A percentile compares a stretch with the other conserved stretches of the same genome.
phyloP scores from a whole-genome alignment of 192 early-diverging fungal genomes.

The Linnemannia zychae region DNA sequence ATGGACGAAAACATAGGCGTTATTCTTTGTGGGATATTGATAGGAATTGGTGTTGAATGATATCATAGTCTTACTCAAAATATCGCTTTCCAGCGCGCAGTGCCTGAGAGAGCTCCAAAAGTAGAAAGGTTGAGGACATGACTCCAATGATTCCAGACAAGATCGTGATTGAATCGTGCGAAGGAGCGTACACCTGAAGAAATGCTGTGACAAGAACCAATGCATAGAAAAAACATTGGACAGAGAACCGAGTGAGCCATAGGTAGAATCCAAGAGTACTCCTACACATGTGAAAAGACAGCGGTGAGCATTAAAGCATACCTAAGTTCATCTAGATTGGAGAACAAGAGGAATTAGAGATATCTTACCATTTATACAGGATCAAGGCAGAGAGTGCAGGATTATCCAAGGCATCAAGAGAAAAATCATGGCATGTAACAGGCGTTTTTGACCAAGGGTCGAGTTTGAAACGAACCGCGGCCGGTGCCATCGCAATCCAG shows the following conservation, averaged over 20 bases:
- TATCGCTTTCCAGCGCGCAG: not conserved
- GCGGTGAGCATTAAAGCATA: not conserved
- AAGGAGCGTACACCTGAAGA: not conserved
- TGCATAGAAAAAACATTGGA: not conserved
- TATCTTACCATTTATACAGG: not conserved
- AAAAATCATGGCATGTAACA: not conserved
- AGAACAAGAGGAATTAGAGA: too few relatives aligned
- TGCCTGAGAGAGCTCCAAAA: constrained; percentile 6
- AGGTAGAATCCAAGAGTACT: not conserved
- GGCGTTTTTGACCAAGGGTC: not conserved
- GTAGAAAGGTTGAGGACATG: not conserved
- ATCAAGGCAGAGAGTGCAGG: constrained; percentile 1
- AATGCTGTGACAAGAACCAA: not conserved
- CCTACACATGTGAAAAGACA: not conserved
- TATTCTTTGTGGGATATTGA: not conserved
- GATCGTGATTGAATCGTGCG: not conserved
- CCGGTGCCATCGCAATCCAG: not conserved
- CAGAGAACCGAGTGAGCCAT: not conserved
- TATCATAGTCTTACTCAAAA: not conserved
- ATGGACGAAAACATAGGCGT: not conserved
- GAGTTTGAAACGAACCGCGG: not conserved
- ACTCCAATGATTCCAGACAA: not conserved
- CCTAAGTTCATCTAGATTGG: not conserved
- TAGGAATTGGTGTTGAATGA: not conserved
- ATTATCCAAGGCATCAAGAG: not conserved